Base-by-base conservation (phyloP, 345 rosid species). In the Cardamine chenopodiifolia region DNA sequence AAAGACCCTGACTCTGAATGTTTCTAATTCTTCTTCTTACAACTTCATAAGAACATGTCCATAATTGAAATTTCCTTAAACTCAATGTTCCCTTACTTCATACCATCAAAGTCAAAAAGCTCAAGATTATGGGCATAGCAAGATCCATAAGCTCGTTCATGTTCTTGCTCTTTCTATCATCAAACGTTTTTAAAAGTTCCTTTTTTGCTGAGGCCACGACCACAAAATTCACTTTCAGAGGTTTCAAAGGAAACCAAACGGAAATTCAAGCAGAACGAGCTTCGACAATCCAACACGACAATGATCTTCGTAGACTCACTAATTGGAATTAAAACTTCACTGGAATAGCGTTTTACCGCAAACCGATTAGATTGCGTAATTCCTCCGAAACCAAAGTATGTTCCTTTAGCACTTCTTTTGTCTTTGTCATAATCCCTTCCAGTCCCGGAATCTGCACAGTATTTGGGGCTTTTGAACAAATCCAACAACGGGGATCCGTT, bases 321-420 rank as follows among this genome's bases (percentile, higher is more conserved):
- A 9, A 68, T 18, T 35, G 28, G 2, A 29, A 31, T 29, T 71
- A 34, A 18, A 62, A 68, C 78, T 79, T 68, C 28, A 62, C 54
- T 2, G 79, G 82, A 54, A 62, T 74, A 14, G 75, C 79, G 19
- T 79, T 79, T 29, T 73, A 79, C 64, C 20, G 39, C 56, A 6
- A 68, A 18, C 48, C 82, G 13, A 39, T 79, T 8, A 68, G 72
- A 56, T 18, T 79, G 1, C 74, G 55, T 48, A 55, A 17, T 55
- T 55, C 78, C 12, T 55, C 78, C 19, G n/a, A 8, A 0, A 4
- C 5, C 32, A 68, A 68, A 56, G 56, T 77, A 47, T 44, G 73
- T 50, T 87, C 89, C 69, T 85, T 89, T 68, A 79, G 66, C 55
- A 83, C 94, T 0, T 37, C 77, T 64, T 85, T 89, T 13, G 88